Percentiles rank a stretch among this genome's conserved stretches.
These are phyloP conservation scores for Ceratocystiopsis sp. DNA, from an alignment of 2,329 filamentous ascomycete genomes.

Conservation along the genomic window DNA sequence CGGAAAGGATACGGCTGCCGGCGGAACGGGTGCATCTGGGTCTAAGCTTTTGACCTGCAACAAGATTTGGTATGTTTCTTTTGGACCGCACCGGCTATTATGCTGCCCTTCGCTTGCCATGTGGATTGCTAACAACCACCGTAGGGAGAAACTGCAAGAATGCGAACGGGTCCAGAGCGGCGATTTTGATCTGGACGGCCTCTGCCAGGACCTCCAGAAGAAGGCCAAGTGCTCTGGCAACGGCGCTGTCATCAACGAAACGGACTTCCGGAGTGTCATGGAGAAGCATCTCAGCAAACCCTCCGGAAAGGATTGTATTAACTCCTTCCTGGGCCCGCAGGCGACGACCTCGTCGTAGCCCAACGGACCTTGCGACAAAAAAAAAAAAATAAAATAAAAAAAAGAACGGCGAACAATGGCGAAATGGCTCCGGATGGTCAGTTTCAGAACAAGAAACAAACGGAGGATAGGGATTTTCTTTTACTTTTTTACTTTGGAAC, in stretches of 20 bases:
- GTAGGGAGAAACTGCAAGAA: constrained; percentile 75
- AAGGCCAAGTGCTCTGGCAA: constrained; percentile 91
- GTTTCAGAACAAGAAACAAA: too few relatives aligned
- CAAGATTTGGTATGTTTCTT: constrained; percentile 66
- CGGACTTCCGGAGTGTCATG: constrained; percentile 71
- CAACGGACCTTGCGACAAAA: too few relatives aligned
- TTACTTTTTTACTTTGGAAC: too few relatives aligned
- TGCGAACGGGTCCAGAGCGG: constrained; percentile 79
- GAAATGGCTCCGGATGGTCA: too few relatives aligned
- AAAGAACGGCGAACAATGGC: too few relatives aligned
- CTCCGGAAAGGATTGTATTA: too few relatives aligned
- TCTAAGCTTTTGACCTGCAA: constrained; percentile 64
- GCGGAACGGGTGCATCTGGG: neutral
- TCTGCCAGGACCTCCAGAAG: constrained; percentile 83
- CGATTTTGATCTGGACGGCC: constrained; percentile 81
- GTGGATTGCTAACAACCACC: constrained; percentile 1
- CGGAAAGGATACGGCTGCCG: constrained; percentile 38
- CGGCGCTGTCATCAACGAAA: constrained; percentile 76
- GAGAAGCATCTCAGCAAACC: constrained; percentile 39
- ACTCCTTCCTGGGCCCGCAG: too few relatives aligned
- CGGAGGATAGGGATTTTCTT: too few relatives aligned
- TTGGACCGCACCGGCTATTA: neutral
- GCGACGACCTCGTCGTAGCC: too few relatives aligned
- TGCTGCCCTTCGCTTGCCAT: too few relatives aligned
- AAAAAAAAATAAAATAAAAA: too few relatives aligned